phyloP scores from a whole-genome alignment of 345 rosid species.

The sweet orange (Citrus sinensis) region DVS_A1.0 CM039163.1:42208501-42209000 shows the following conservation, averaged over 20 bases:
- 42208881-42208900: slow-evolving; percentile 24
- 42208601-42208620: slow-evolving; percentile 11
- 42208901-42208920: slow-evolving; percentile 10
- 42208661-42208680: slow-evolving; percentile 16
- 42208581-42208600: slow-evolving; percentile 18
- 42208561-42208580: slow-evolving; percentile 16
- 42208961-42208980: slow-evolving; percentile 23
- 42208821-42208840: slow-evolving; percentile 24
- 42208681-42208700: slow-evolving; percentile 12
- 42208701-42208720: slow-evolving; percentile 8
- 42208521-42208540: slow-evolving; percentile 4
- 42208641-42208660: slow-evolving; percentile 12
- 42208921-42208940: slow-evolving; percentile 8
- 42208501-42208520: slow-evolving; percentile 13
- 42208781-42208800: slow-evolving; percentile 23
- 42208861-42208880: slow-evolving; percentile 42
- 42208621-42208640: slow-evolving; percentile 11
- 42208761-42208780: slow-evolving; percentile 8
- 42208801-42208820: neutral
- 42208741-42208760: slow-evolving; percentile 23
- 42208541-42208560: slow-evolving; percentile 15
- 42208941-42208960: slow-evolving; percentile 12
- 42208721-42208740: slow-evolving; percentile 27
- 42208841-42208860: slow-evolving; percentile 26
- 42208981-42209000: slow-evolving; percentile 10